Evolutionary conservation across 2,329 filamentous ascomycete genomes (phyloP).

Genomic region (Sporothrix mexicana): DNA sequence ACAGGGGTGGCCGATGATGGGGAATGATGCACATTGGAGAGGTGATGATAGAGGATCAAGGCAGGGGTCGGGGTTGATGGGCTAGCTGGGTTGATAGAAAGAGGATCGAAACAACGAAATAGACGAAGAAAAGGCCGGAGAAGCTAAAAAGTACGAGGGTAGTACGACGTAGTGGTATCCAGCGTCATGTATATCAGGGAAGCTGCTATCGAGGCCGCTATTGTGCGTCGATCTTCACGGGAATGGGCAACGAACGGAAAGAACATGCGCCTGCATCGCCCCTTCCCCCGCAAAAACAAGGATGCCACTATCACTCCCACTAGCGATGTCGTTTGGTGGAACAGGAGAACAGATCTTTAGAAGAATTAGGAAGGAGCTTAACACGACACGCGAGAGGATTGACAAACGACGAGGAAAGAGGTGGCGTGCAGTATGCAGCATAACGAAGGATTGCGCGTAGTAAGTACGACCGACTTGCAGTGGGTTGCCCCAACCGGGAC

Average conservation of each 20-base stretch:
- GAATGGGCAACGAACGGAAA: neutral
- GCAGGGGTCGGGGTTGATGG: neutral
- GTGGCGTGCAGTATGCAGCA: conserved; percentile 15
- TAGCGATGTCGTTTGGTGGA: neutral
- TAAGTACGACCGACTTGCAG: neutral
- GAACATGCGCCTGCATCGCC: neutral
- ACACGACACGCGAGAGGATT: neutral
- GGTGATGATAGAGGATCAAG: neutral
- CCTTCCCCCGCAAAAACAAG: conserved; percentile 1
- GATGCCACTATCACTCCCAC: conserved; percentile 2
- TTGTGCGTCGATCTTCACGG: neutral
- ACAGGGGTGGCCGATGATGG: neutral
- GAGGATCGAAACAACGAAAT: too few relatives aligned
- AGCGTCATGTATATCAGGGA: conserved; percentile 16
- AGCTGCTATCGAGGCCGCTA: conserved; percentile 3
- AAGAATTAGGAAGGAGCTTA: conserved; percentile 22
- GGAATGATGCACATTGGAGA: neutral
- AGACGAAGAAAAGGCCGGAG: neutral
- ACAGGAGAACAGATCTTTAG: neutral
- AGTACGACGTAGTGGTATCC: neutral
- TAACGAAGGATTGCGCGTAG: neutral
- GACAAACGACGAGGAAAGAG: neutral
- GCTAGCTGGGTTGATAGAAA: neutral
- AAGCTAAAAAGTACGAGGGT: neutral
- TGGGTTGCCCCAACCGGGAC: neutral